These are phyloP conservation scores for Talaromyces trachyspermus DNA, from an alignment of 495 filamentous ascomycete species.

Conservation along the genomic window DNA sequence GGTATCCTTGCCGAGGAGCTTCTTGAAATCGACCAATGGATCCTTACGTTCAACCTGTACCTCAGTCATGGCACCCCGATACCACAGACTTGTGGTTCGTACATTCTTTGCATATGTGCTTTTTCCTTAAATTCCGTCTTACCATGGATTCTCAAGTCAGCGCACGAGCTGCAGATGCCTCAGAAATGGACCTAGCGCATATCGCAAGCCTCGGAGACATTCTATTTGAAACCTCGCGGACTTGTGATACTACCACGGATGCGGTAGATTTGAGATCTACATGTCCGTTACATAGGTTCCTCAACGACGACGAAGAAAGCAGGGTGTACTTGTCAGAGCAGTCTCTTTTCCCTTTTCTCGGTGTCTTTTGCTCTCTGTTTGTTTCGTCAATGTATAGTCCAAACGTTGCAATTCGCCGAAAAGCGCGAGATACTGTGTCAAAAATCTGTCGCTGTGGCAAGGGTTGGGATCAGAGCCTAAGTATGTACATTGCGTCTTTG, in stretches of 20 bases:
- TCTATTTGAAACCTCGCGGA: not conserved
- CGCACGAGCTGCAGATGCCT: not conserved
- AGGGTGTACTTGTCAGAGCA: not conserved
- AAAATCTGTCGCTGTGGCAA: constrained; percentile 1
- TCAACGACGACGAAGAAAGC: not conserved
- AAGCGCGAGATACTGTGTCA: not conserved
- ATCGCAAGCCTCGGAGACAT: constrained; percentile 3
- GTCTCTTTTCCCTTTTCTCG: not conserved
- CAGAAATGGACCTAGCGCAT: constrained; percentile 1
- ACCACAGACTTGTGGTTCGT: not conserved
- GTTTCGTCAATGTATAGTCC: constrained; percentile 1
- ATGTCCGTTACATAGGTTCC: constrained; percentile 2
- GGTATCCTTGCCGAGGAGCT: not conserved
- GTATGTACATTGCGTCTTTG: constrained; percentile 1
- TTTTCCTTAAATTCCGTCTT: constrained; percentile 4
- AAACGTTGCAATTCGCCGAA: not conserved
- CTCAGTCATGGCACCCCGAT: constrained; percentile 1
- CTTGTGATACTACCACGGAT: not conserved
- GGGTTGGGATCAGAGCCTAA: not conserved
- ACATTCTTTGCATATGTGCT: not conserved
- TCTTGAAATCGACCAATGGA: constrained; percentile 2
- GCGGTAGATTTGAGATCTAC: not conserved
- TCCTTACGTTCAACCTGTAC: constrained; percentile 1
- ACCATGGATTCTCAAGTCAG: not conserved
- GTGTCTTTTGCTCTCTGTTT: not conserved